Evolutionary conservation across 2,329 filamentous ascomycete genomes (phyloP), one percentile per base, ranked within the genome.

Genomic region (Colletotrichum sidae): DNA sequence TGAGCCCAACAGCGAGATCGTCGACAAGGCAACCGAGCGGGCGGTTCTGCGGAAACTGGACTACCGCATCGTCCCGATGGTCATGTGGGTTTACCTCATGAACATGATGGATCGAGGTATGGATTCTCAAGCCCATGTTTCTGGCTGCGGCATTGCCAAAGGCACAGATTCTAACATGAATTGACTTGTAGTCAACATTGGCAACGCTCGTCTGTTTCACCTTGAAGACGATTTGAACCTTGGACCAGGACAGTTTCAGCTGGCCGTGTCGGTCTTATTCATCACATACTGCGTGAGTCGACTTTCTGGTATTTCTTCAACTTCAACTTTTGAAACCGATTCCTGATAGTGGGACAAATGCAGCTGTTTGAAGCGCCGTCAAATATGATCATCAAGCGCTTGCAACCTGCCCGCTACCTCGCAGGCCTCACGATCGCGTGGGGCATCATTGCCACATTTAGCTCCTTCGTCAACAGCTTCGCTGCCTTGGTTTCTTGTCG

Each of bases 211-310:
- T 11, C 78, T 91, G 1, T 89, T 88, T 68, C 84, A 84, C 1
- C 69, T 91, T 39, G 86, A 90, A 72, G 76, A 83, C 25, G 88
- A 90, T 60, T 78, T 91, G 3, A 77, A 80, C 10, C 76, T 92
- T 68, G 42, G 37, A 8, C 72, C 81, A 3, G 83, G 84, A 25
- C 83, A 90, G 69, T 91, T 86, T 70, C 87, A 90, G 72, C 56
- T 83, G 11, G 78, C 82, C 0, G 83, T 87, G 1, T 86, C 84
- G 0, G 70, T 77, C 12, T 71, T 76, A 13, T 77, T 76, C 54
- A 67, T 80, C 39, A 74, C 75, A 2, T 77, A 79, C 54, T 84
- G 80, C 71, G 82, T 83, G 78, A 64, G 77, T 65, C 17, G 0
- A 15, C 10, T 9, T 6, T 47, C 25, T 12, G 12, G 13, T 1